Evolutionary conservation across 148 eudicot species (phyloP).

Genomic region (Oxyria digyna): DNA sequence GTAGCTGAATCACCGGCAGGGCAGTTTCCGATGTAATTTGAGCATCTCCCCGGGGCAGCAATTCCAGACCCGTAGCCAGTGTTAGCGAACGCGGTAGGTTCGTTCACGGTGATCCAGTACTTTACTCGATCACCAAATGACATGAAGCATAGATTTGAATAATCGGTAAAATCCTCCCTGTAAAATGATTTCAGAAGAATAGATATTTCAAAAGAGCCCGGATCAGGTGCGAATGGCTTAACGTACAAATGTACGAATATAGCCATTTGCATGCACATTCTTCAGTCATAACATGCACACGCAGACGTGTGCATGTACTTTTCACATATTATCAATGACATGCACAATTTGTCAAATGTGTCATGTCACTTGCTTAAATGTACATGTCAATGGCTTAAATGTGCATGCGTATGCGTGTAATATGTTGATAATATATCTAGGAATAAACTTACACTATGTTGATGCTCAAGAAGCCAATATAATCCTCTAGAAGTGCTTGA

Average conservation of each 20-base stretch:
- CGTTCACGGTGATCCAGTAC: constrained; percentile 8
- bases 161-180: constrained; percentile 4
- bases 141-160: constrained; percentile 9
- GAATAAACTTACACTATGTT: constrained; percentile 2
- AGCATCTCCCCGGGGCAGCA: neutral
- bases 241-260: too few relatives aligned
- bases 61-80: neutral
- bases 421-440: too few relatives aligned
- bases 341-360: too few relatives aligned
- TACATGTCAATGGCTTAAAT: too few relatives aligned
- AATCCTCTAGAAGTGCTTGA: constrained; percentile 11
- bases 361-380: too few relatives aligned
- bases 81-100: neutral
- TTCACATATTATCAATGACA: too few relatives aligned
- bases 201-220: too few relatives aligned
- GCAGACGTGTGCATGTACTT: too few relatives aligned
- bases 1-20: constrained; percentile 16
- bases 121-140: constrained; percentile 3
- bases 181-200: neutral
- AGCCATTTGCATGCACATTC: too few relatives aligned
- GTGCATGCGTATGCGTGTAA: too few relatives aligned
- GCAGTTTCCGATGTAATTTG: constrained; percentile 9
- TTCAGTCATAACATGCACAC: too few relatives aligned
- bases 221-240: too few relatives aligned
- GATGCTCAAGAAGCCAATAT: constrained; percentile 7